Percentiles rank a stretch among this genome's conserved stretches.
Conservation (phyloP, 441 rosid species). For the Isatis lusitanica region DNA sequence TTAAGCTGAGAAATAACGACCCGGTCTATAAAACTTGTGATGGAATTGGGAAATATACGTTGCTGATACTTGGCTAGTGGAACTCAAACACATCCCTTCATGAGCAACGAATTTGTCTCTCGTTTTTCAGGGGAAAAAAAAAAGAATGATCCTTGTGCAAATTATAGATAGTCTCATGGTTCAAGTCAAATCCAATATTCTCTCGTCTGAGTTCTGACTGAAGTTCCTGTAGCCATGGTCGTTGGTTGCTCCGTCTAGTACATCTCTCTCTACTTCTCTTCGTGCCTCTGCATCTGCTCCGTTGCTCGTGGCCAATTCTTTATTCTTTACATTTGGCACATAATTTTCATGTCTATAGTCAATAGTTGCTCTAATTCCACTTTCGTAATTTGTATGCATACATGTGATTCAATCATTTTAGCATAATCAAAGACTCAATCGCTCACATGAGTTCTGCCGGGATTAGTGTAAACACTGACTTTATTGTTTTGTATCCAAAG, state of each 20-base stretch:
- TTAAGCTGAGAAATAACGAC: conserved; percentile 25
- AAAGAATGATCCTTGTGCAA: background rate
- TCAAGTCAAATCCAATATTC: background rate
- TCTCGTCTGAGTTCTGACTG: conserved; percentile 6
- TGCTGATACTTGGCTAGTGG: conserved; percentile 31
- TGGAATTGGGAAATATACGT: conserved; percentile 30
- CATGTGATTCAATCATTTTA: background rate
- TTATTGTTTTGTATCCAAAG: background rate
- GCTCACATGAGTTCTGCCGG: background rate
- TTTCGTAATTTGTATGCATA: background rate
- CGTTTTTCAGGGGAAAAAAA: background rate
- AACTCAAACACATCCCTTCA: conserved; percentile 15
- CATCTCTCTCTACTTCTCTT: conserved; percentile 3
- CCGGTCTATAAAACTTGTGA: conserved; percentile 27
- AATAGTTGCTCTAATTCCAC: background rate
- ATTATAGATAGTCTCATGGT: conserved; percentile 10
- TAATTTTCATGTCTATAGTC: background rate
- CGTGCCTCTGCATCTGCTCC: background rate
- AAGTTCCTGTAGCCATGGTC: background rate
- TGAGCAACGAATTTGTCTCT: background rate
- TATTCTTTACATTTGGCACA: background rate
- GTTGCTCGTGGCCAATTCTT: background rate
- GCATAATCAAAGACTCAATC: background rate
- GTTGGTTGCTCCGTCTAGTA: conserved; percentile 18
- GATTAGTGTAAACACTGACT: conserved; percentile 12